phyloP scores from a whole-genome alignment of 768 basidiomycete genomes.

The Nidularia pulvinata region DNA sequence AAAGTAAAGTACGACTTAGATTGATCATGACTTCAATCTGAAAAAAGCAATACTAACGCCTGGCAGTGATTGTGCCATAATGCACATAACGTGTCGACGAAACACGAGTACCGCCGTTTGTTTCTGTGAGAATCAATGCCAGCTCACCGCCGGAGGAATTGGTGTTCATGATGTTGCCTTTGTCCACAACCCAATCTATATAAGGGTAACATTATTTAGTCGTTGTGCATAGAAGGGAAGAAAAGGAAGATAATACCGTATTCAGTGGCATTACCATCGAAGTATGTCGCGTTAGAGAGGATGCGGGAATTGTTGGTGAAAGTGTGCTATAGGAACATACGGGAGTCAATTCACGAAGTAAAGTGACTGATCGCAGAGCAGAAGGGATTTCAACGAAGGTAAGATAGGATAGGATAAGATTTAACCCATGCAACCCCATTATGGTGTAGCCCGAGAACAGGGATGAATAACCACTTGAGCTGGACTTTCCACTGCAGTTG shows the following conservation, averaged over 20 bases:
- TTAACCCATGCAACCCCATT: no score
- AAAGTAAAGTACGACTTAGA: background rate
- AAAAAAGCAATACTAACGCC: slow-evolving; percentile 30
- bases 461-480: no score
- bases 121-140: slow-evolving; percentile 64
- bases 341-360: slow-evolving; percentile 1
- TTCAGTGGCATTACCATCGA: slow-evolving; percentile 71
- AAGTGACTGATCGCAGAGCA: background rate
- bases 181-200: slow-evolving; percentile 71
- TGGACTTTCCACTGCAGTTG: no score
- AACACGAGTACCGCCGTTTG: slow-evolving; percentile 75
- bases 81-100: slow-evolving; percentile 82
- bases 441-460: no score
- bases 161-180: slow-evolving; percentile 65
- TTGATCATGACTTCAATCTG: background rate
- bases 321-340: slow-evolving; percentile 39
- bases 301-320: slow-evolving; percentile 69
- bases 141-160: slow-evolving; percentile 65
- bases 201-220: background rate
- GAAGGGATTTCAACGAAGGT: background rate
- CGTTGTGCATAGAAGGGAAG: background rate
- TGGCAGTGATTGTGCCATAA: slow-evolving; percentile 76
- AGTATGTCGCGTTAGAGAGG: slow-evolving; percentile 62
- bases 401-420: no score
- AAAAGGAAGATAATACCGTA: slow-evolving; percentile 43